These are phyloP conservation scores for Fusarium sp. DNA, from an alignment of 2,329 filamentous ascomycete species.

Conservation along the genomic window DNA sequence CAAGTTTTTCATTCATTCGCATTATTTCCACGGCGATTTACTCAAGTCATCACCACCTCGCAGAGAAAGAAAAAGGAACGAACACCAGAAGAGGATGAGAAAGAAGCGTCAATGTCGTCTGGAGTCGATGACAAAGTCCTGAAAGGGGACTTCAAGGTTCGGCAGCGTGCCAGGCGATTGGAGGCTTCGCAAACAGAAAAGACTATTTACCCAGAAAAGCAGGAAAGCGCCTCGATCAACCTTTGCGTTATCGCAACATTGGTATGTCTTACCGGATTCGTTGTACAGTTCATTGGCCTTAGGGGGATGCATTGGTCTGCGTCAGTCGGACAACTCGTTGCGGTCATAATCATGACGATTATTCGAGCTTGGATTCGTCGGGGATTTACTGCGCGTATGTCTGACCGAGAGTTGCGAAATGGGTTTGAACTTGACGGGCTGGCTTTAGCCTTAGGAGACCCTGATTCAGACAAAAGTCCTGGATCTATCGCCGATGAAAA, in stretches of 20 bases:
- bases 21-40: background rate
- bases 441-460: background rate
- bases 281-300: conserved; percentile 15
- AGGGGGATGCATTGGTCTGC: conserved; percentile 19
- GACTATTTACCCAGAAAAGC: too few species aligned
- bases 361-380: background rate
- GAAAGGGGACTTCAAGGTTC: too few species aligned
- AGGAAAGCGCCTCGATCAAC: background rate
- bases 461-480: background rate
- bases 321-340: conserved; percentile 1
- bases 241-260: background rate
- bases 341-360: background rate
- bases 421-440: conserved; percentile 8
- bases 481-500: too few species aligned
- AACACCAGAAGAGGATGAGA: too few species aligned
- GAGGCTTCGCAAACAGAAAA: background rate
- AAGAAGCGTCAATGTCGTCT: too few species aligned
- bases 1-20: conserved; percentile 49
- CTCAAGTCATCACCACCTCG: background rate
- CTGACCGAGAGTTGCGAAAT: background rate
- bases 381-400: background rate
- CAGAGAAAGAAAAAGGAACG: background rate
- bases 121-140: too few species aligned
- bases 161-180: too few species aligned
- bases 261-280: background rate